These are phyloP conservation scores for Climacium dendroides DNA, from an alignment of 225 moss, liverwort and hornwort genomes.

Conservation along the genomic window DNA sequence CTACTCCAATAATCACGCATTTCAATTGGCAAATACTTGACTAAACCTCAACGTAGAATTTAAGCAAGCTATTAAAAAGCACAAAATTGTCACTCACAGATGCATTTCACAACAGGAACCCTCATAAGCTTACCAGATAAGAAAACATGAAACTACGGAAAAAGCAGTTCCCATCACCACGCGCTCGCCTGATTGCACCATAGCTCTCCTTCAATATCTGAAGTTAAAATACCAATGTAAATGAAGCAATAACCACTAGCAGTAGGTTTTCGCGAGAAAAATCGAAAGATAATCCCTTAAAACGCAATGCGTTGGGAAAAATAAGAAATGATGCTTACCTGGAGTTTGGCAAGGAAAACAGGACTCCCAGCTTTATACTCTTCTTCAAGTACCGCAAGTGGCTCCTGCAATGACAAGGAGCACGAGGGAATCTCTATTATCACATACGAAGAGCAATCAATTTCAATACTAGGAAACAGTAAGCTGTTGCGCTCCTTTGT, in stretches of 20 bases:
- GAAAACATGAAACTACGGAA: constrained; percentile 99
- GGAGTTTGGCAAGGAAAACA: constrained; percentile 93
- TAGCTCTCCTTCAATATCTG: constrained; percentile 89
- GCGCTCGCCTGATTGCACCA: constrained; percentile 86
- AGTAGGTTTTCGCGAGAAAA: neutral
- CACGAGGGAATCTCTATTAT: neutral
- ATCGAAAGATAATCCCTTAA: neutral
- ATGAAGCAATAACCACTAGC: neutral
- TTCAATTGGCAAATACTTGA: neutral
- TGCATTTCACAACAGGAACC: neutral
- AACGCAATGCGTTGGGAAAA: neutral
- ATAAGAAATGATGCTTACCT: constrained; percentile 27
- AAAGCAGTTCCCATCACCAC: constrained; percentile 99
- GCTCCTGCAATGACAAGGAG: constrained; percentile 58
- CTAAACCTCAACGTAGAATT: neutral
- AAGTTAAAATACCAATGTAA: neutral
- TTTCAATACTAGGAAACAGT: neutral
- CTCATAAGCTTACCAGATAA: constrained; percentile 56
- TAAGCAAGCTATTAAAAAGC: neutral
- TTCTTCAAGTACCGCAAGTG: constrained; percentile 77
- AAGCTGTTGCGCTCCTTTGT: neutral
- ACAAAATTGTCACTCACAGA: neutral
- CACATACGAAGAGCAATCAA: neutral
- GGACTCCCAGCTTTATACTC: constrained; percentile 93
- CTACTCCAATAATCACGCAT: constrained; percentile 31